Base-by-base conservation (phyloP, 179 eudicot genomes). In the Gypsophila paniculata region DNA sequence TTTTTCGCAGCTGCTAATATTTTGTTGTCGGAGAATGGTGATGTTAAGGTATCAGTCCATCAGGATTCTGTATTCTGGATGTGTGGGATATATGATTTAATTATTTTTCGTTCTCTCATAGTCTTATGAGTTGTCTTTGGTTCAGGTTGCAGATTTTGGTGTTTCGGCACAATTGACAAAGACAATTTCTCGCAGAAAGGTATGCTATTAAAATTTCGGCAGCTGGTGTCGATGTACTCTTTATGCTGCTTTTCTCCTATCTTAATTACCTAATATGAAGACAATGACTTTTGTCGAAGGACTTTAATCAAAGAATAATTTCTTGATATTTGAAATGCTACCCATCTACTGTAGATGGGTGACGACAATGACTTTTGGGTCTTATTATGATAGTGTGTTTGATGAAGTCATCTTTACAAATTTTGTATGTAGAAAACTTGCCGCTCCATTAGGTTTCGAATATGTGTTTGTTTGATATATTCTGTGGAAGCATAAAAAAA, bases 101-200 rank as follows among this genome's bases (percentile, higher is more conserved):
- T n/a, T n/a, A n/a, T n/a, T n/a, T n/a, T n/a, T n/a, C n/a, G n/a
- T n/a, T n/a, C 23, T 64, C 11, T 73, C 10, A 5, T 38, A 52
- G 54, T 38, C 57, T 75, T 17, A 76, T 61, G 72, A 52, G 38
- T 55, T 78, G 53, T 73, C 75, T 67, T 82, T 55, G 66, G 71
- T n/a, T 75, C 70, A 93, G 98, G 98, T 93, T 74, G 98, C 98
- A 75, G 98, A 93, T 79, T 93, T 93, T 81, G 96, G 98, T 48
- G 98, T 93, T 60, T 93, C 98, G 76, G 96, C 98, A 42, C 96
- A 93, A 76, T 81, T 93, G 74, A 93, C 98, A 48, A 85, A 89
- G 77, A 93, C 98, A 64, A 93, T 93, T 72, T 93, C 98, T 64
- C 86, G 96, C 75, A 87, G 98, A 83, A 90, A 93, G 98, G 98